Conservation (phyloP, 495 filamentous ascomycete genomes). For the Neurospora sp. region DNA sequence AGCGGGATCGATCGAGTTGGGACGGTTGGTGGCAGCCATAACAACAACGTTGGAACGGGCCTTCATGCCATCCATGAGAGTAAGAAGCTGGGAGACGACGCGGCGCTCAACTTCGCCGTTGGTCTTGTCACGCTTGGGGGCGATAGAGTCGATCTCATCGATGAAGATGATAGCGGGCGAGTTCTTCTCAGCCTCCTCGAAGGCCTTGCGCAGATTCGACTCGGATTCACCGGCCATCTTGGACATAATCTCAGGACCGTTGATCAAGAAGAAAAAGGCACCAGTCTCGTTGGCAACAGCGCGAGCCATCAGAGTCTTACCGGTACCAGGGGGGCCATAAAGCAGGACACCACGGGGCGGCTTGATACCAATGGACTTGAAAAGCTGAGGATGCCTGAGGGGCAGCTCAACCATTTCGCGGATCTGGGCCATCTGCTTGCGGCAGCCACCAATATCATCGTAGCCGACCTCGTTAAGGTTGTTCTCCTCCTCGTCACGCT, state of each 20-base stretch:
- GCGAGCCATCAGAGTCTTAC: conserved; percentile 98
- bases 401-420: conserved; percentile 97
- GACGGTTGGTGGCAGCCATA: conserved; percentile 96
- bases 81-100: conserved; percentile 95
- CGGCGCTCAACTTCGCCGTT: conserved; percentile 98
- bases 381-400: conserved; percentile 90
- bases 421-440: conserved; percentile 99
- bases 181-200: conserved; percentile 99
- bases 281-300: conserved; percentile 98
- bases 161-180: conserved; percentile 99
- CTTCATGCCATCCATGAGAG: conserved; percentile 99
- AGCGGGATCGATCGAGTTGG: conserved; percentile 95
- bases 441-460: conserved; percentile 97
- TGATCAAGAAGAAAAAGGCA: conserved; percentile 99
- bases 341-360: conserved; percentile 96
- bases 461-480: conserved; percentile 98
- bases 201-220: conserved; percentile 93
- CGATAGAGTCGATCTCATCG: conserved; percentile 97
- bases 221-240: conserved; percentile 99
- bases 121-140: conserved; percentile 99
- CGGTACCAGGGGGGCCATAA: conserved; percentile 94
- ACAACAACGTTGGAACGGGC: conserved; percentile 95
- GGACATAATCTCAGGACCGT: conserved; percentile 98
- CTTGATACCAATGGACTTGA: conserved; percentile 99
- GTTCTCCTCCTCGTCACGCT: conserved; percentile 97